Evolutionary conservation across 192 early-diverging fungal species (phyloP).

Genomic region (Thamnidium elegans): DNA sequence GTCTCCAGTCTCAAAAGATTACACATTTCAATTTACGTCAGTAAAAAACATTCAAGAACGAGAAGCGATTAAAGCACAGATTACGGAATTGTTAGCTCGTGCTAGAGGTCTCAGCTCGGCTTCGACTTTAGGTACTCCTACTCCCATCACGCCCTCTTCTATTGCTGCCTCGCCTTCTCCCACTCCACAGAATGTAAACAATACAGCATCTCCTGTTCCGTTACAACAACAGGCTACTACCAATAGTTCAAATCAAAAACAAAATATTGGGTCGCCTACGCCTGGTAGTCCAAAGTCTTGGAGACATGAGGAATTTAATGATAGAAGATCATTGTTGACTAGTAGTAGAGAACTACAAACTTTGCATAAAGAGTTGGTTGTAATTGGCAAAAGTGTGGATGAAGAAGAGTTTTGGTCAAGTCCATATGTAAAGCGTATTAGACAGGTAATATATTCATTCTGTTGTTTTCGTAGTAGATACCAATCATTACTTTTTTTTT

Average conservation of each 20-base stretch:
- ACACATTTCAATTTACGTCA: conserved; percentile 32
- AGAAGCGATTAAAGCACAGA: conserved; percentile 33
- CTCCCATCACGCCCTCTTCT: conserved; percentile 15
- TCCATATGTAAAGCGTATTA: conserved; percentile 52
- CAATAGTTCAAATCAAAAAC: not conserved
- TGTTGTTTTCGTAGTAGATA: not conserved
- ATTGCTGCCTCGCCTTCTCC: conserved; percentile 2
- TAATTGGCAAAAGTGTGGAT: conserved; percentile 59
- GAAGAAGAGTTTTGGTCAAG: conserved; percentile 96
- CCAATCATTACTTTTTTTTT: too few relatives aligned
- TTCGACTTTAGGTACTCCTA: conserved; percentile 7
- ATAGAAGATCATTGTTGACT: conserved; percentile 59
- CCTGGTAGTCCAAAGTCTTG: not conserved
- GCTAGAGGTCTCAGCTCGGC: conserved; percentile 11
- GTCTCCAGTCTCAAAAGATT: conserved; percentile 26
- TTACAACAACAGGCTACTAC: not conserved
- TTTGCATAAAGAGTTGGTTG: conserved; percentile 77
- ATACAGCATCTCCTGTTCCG: not conserved
- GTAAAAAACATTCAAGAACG: conserved; percentile 20
- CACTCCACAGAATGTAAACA: conserved; percentile 4
- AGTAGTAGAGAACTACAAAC: conserved; percentile 64
- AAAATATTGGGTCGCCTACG: not conserved
- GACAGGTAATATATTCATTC: conserved; percentile 24
- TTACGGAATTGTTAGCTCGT: conserved; percentile 28
- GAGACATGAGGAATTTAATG: conserved; percentile 56